Evolutionary conservation across 495 filamentous ascomycete species (phyloP).

Genomic region (Penicillium pulvis): DNA sequence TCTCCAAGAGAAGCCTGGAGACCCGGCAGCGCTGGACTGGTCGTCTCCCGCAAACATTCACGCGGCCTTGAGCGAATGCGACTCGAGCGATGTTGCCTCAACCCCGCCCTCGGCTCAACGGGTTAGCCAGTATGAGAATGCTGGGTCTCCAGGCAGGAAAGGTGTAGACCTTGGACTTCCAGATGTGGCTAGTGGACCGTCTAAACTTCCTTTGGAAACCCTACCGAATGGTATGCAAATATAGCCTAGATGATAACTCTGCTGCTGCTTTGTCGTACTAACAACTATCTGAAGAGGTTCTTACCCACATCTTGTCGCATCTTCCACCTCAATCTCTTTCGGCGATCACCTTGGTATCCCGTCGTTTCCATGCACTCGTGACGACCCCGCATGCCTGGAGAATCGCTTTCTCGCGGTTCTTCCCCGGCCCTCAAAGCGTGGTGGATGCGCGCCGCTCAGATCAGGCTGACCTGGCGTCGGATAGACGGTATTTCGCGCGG

Average conservation of each 20-base stretch:
- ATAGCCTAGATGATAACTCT: not conserved
- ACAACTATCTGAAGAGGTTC: constrained; percentile 64
- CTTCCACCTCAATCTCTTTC: constrained; percentile 77
- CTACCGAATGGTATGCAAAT: constrained; percentile 76
- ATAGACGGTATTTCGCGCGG: constrained; percentile 75
- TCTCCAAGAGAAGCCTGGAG: constrained; percentile 34
- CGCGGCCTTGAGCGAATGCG: constrained; percentile 30
- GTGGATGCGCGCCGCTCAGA: constrained; percentile 29
- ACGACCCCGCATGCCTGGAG: constrained; percentile 91
- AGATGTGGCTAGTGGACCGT: constrained; percentile 55
- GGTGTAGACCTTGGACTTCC: constrained; percentile 57
- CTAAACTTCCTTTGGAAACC: constrained; percentile 57
- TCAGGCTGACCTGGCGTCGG: constrained; percentile 56
- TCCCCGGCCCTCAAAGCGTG: constrained; percentile 67
- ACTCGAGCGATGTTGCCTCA: constrained; percentile 24
- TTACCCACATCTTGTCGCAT: constrained; percentile 91
- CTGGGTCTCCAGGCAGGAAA: constrained; percentile 48
- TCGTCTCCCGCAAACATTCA: constrained; percentile 29
- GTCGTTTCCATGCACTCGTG: constrained; percentile 78
- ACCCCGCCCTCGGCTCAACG: constrained; percentile 56
- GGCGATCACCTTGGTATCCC: constrained; percentile 77
- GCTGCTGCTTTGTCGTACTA: constrained; percentile 16
- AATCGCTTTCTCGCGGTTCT: constrained; percentile 84
- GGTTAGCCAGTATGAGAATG: constrained; percentile 75
- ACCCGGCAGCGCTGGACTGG: constrained; percentile 30